Conservation (phyloP, 164 flowering plant species). For the Chimonanthus salicifolius region DNA sequence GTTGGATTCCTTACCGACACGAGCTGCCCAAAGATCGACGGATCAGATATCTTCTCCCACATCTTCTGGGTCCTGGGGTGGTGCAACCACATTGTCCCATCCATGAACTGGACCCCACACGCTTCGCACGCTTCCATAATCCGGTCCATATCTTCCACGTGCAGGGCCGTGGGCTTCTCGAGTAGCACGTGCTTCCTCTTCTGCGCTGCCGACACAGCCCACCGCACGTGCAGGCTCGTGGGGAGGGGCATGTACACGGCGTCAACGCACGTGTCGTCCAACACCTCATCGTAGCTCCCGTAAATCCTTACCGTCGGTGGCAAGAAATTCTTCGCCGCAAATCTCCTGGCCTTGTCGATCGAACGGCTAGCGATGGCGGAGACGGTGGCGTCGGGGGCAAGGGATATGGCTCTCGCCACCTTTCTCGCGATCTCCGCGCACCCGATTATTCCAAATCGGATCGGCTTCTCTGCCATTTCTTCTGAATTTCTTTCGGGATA, state of each 20-base stretch:
- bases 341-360: slow-evolving; percentile 20
- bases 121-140: slow-evolving; percentile 24
- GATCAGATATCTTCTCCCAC: slow-evolving; percentile 20
- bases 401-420: slow-evolving; percentile 22
- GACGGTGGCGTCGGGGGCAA: slow-evolving; percentile 25
- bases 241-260: slow-evolving; percentile 40
- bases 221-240: slow-evolving; percentile 28
- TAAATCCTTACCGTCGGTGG: slow-evolving; percentile 14
- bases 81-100: slow-evolving; percentile 42
- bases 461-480: slow-evolving; percentile 8
- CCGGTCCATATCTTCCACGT: slow-evolving; percentile 21
- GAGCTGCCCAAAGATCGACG: slow-evolving; percentile 17
- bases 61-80: slow-evolving; percentile 34
- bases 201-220: slow-evolving; percentile 33
- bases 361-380: slow-evolving; percentile 34
- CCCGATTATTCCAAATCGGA: slow-evolving; percentile 32
- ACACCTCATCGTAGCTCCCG: slow-evolving; percentile 27
- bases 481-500: background rate
- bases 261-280: slow-evolving; percentile 26
- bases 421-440: slow-evolving; percentile 30
- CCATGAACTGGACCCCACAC: slow-evolving; percentile 38
- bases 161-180: slow-evolving; percentile 34
- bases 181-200: slow-evolving; percentile 35
- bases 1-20: slow-evolving; percentile 11
- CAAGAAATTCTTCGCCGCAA: slow-evolving; percentile 19